Conservation (phyloP, 192 early-diverging fungal genomes). For the Spizellomyces sp. region DNA sequence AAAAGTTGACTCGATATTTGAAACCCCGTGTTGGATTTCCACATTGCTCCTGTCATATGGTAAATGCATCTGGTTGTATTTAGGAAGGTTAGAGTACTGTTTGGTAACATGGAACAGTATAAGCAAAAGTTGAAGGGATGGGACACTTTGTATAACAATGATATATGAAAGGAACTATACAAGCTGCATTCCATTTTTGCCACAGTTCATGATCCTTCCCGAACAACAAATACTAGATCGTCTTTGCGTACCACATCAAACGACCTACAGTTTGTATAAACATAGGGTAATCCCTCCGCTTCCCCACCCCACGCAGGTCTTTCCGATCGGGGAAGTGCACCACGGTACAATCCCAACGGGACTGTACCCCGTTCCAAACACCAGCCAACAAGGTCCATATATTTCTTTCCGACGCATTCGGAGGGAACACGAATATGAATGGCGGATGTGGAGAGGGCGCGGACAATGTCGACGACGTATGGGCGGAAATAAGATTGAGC, state of each 20-base stretch:
- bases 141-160: no score
- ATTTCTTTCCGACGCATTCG: constrained; percentile 29
- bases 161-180: no score
- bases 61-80: no score
- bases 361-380: constrained; percentile 38
- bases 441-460: constrained; percentile 31
- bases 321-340: not conserved
- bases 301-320: not conserved
- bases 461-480: constrained; percentile 48
- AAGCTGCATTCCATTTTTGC: no score
- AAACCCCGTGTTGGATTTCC: no score
- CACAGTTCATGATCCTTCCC: not conserved
- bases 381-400: constrained; percentile 35
- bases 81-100: no score
- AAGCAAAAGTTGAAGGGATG: no score
- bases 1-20: no score
- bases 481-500: constrained; percentile 56
- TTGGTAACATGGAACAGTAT: no score
- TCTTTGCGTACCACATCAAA: constrained; percentile 43
- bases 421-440: constrained; percentile 26
- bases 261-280: constrained; percentile 53
- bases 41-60: no score
- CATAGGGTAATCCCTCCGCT: constrained; percentile 38
- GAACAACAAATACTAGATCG: constrained; percentile 45
- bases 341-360: constrained; percentile 47